These are phyloP conservation scores for Microthyrium microscopicum DNA, from an alignment of 2,329 filamentous ascomycete species.

Conservation along the genomic window DNA sequence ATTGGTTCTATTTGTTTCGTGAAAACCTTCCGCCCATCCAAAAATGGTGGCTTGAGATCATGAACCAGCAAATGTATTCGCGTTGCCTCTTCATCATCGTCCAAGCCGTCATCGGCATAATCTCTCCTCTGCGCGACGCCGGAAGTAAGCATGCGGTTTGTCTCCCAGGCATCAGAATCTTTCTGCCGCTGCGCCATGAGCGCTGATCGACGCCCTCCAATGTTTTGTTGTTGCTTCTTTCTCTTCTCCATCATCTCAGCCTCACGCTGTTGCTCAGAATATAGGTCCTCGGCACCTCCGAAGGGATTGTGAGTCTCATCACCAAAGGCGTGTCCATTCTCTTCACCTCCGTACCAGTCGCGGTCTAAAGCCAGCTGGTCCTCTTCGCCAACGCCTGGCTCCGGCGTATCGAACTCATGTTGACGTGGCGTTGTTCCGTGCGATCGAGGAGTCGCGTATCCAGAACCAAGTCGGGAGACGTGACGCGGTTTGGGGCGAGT, in stretches of 20 bases:
- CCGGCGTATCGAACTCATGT: constrained; percentile 43
- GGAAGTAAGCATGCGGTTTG: constrained; percentile 93
- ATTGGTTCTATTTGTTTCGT: constrained; percentile 95
- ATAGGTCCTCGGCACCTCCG: constrained; percentile 54
- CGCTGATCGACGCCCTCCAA: constrained; percentile 48
- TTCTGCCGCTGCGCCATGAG: constrained; percentile 48
- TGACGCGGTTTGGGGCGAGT: constrained; percentile 15
- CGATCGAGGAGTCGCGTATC: constrained; percentile 11
- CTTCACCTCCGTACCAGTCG: constrained; percentile 85
- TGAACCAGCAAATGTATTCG: constrained; percentile 84
- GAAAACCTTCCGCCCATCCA: constrained; percentile 89
- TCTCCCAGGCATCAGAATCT: constrained; percentile 96
- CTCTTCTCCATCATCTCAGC: constrained; percentile 65
- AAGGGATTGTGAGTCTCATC: constrained; percentile 92
- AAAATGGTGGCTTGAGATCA: constrained; percentile 81
- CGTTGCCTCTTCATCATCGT: constrained; percentile 77
- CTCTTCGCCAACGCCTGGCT: constrained; percentile 44
- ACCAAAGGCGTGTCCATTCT: constrained; percentile 70
- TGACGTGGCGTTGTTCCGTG: constrained; percentile 34
- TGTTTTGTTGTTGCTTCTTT: too few relatives aligned
- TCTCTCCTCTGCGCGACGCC: constrained; percentile 84
- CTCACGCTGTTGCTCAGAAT: constrained; percentile 62
- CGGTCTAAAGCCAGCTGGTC: constrained; percentile 65
- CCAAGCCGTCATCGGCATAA: constrained; percentile 64
- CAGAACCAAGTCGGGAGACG: not conserved